Conservation (phyloP, 1,284 basidiomycete species). For the Puccinia horiana region DNA sequence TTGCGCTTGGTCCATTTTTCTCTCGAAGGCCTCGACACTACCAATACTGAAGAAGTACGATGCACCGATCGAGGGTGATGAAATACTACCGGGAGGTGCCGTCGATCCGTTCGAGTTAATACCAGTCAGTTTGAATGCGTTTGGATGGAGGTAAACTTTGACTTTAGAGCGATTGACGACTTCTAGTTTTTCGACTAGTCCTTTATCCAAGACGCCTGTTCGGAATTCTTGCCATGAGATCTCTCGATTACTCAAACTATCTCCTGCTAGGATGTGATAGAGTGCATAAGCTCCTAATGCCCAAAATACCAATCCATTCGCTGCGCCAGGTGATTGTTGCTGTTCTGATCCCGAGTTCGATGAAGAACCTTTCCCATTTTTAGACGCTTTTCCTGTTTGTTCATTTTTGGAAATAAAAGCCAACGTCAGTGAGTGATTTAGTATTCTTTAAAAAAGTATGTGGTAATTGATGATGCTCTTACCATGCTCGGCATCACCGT, state of each 20-base stretch:
- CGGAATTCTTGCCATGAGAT: slow-evolving; percentile 99
- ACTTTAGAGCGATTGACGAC: slow-evolving; percentile 91
- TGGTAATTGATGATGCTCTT: not conserved
- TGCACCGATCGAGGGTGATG: slow-evolving; percentile 49
- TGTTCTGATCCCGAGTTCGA: slow-evolving; percentile 7
- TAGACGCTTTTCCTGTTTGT: not conserved
- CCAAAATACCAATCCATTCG: slow-evolving; percentile 30
- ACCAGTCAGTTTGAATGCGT: slow-evolving; percentile 67
- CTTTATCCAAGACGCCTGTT: slow-evolving; percentile 90
- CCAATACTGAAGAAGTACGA: slow-evolving; percentile 93
- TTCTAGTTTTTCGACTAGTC: slow-evolving; percentile 88
- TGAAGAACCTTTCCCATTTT: slow-evolving; percentile 14
- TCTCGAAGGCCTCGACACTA: slow-evolving; percentile 94
- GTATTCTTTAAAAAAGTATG: not conserved
- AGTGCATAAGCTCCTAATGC: slow-evolving; percentile 70
- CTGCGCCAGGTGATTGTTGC: slow-evolving; percentile 4
- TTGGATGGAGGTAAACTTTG: slow-evolving; percentile 80
- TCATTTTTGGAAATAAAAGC: not conserved
- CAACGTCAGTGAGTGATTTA: not conserved
- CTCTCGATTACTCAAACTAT: slow-evolving; percentile 67
- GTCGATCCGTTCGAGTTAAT: slow-evolving; percentile 66
- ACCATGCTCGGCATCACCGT: slow-evolving; percentile 3
- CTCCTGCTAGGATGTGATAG: slow-evolving; percentile 66
- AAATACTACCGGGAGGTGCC: slow-evolving; percentile 50
- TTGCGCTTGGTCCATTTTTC: slow-evolving; percentile 90